A percentile compares a stretch with the other conserved stretches of the same genome.
Conservation (phyloP, 2,329 filamentous ascomycete species). For the Rhinocladiella similis region DNA sequence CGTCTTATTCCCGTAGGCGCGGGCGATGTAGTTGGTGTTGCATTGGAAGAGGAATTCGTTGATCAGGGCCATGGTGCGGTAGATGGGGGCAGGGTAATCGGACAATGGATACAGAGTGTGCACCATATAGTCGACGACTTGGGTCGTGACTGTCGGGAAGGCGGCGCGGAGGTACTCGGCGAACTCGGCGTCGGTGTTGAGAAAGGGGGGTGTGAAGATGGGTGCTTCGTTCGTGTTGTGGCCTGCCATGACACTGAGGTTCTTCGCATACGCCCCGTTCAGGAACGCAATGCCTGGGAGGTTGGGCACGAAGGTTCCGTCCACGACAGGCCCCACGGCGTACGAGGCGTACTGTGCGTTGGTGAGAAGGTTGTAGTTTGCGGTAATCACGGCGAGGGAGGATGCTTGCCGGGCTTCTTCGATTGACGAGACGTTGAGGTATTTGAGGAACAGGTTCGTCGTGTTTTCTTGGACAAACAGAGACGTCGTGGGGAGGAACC, state of each 20-base stretch:
- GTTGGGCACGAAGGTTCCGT: conserved; percentile 50
- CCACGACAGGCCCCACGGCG: conserved; percentile 47
- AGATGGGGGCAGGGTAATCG: conserved; percentile 46
- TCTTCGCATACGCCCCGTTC: conserved; percentile 45
- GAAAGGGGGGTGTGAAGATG: conserved; percentile 40
- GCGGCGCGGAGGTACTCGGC: conserved; percentile 22
- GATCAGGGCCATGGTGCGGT: conserved; percentile 43
- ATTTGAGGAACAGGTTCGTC: conserved; percentile 40
- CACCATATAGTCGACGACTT: not conserved
- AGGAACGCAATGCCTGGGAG: conserved; percentile 45
- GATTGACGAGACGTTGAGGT: conserved; percentile 45
- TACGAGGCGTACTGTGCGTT: conserved; percentile 42
- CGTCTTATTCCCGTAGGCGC: conserved; percentile 46
- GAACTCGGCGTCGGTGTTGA: conserved; percentile 29
- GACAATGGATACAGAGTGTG: not conserved
- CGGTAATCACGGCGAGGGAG: conserved; percentile 41
- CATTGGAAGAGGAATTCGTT: conserved; percentile 51
- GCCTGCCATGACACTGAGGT: conserved; percentile 46
- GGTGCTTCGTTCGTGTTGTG: conserved; percentile 46
- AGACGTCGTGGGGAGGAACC: conserved; percentile 36
- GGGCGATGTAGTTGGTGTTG: conserved; percentile 55
- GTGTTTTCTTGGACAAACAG: conserved; percentile 39
- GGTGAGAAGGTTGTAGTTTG: conserved; percentile 44
- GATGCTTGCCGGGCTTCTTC: conserved; percentile 47
- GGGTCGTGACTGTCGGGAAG: conserved; percentile 29